Evolutionary conservation across 192 early-diverging fungal genomes (phyloP).

Genomic region (Coemansia sp.): DNA sequence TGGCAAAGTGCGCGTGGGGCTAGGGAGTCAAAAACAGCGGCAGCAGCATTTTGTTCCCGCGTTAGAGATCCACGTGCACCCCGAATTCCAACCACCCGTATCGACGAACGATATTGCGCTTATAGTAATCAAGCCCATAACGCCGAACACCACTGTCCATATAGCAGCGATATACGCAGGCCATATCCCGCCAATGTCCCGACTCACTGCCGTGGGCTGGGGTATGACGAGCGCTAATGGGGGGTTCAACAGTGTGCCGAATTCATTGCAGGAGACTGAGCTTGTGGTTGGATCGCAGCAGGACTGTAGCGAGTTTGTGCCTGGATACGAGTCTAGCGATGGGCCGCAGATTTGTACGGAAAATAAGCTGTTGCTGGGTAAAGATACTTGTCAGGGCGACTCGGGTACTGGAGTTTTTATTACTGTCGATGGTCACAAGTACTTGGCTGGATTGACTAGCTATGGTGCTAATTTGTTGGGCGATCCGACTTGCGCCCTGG

Average conservation of each 20-base stretch:
- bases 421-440: slow-evolving; percentile 11
- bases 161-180: slow-evolving; percentile 30
- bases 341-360: slow-evolving; percentile 54
- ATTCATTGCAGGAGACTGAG: slow-evolving; percentile 24
- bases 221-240: slow-evolving; percentile 26
- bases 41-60: slow-evolving; percentile 14
- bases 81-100: slow-evolving; percentile 22
- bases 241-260: slow-evolving; percentile 6
- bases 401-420: slow-evolving; percentile 44
- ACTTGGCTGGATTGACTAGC: slow-evolving; percentile 48
- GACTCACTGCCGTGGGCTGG: slow-evolving; percentile 46
- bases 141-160: neutral
- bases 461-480: slow-evolving; percentile 37
- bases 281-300: slow-evolving; percentile 29
- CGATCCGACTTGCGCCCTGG: slow-evolving; percentile 44
- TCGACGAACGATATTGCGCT: slow-evolving; percentile 35
- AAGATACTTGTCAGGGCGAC: slow-evolving; percentile 54
- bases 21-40: slow-evolving; percentile 16
- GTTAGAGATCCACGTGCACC: slow-evolving; percentile 16
- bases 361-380: slow-evolving; percentile 36
- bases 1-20: slow-evolving; percentile 19
- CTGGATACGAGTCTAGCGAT: slow-evolving; percentile 35
- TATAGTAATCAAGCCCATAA: slow-evolving; percentile 15
- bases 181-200: slow-evolving; percentile 5
- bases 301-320: slow-evolving; percentile 33